Conservation (phyloP, 2,329 filamentous ascomycete genomes). For the Lecanicillium sp. region DNA sequence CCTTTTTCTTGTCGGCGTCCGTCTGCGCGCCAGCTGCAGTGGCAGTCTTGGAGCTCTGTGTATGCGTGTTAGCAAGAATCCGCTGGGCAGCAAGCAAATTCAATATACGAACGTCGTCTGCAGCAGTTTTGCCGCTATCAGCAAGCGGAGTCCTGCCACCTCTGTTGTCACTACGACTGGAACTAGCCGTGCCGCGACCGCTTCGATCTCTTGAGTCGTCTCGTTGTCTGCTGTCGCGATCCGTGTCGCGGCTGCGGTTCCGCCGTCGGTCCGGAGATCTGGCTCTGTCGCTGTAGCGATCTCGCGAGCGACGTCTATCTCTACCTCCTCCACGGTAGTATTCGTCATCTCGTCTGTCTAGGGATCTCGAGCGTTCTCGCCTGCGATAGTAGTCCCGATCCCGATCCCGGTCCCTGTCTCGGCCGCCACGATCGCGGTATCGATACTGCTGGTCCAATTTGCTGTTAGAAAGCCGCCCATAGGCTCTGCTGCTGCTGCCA, state of each 20-base stretch:
- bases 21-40: constrained; percentile 41
- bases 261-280: constrained; percentile 52
- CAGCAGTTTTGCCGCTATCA: constrained; percentile 39
- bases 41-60: constrained; percentile 47
- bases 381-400: constrained; percentile 53
- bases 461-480: constrained; percentile 30
- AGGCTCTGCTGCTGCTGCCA: constrained; percentile 4
- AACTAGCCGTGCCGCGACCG: constrained; percentile 64
- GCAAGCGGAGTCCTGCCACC: constrained; percentile 40
- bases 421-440: constrained; percentile 44
- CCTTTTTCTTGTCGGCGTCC: constrained; percentile 65
- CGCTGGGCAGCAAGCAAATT: neutral
- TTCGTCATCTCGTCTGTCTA: constrained; percentile 59
- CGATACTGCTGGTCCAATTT: constrained; percentile 38
- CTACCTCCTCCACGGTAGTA: constrained; percentile 50
- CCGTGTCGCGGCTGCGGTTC: constrained; percentile 53
- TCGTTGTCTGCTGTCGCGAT: constrained; percentile 60
- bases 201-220: constrained; percentile 67
- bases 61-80: constrained; percentile 15
- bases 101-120: constrained; percentile 46
- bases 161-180: constrained; percentile 57
- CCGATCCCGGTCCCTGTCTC: constrained; percentile 41
- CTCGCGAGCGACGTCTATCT: constrained; percentile 58
- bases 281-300: constrained; percentile 49
- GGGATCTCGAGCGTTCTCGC: constrained; percentile 52